These are phyloP conservation scores for Lepidium campestre DNA, from an alignment of 441 rosid species.

Conservation along the genomic window DNA sequence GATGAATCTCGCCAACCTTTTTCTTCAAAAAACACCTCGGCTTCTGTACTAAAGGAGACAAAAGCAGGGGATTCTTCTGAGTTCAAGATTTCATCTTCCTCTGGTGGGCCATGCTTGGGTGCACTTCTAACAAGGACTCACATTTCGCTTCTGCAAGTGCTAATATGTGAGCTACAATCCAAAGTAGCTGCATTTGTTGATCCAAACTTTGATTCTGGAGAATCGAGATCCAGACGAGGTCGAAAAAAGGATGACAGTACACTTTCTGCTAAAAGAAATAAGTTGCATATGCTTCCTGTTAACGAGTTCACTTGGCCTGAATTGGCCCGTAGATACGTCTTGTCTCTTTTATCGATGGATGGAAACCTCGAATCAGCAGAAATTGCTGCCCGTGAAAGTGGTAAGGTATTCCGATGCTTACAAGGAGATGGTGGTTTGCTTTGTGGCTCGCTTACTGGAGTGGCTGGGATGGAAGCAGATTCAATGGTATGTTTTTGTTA, in stretches of 20 bases:
- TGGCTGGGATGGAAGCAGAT: conserved; percentile 98
- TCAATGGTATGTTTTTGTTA: conserved; percentile 74
- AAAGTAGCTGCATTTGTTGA: conserved; percentile 89
- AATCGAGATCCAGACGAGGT: conserved; percentile 73
- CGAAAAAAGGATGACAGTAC: conserved; percentile 79
- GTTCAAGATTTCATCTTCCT: conserved; percentile 32
- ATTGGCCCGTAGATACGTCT: conserved; percentile 78
- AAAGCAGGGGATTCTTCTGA: conserved; percentile 38
- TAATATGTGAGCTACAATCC: conserved; percentile 81
- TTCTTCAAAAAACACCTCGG: conserved; percentile 32
- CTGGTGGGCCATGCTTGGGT: conserved; percentile 41
- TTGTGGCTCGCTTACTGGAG: conserved; percentile 92
- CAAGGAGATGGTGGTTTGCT: conserved; percentile 99
- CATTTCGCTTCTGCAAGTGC: conserved; percentile 59
- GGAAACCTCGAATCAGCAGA: conserved; percentile 89
- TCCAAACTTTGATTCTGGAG: conserved; percentile 91
- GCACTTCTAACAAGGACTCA: conserved; percentile 60
- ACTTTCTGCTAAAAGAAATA: conserved; percentile 52
- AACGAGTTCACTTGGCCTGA: conserved; percentile 98
- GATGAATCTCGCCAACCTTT: conserved; percentile 27
- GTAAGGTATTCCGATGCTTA: conserved; percentile 84
- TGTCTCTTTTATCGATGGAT: conserved; percentile 82
- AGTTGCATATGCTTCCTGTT: conserved; percentile 74
- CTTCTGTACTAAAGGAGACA: conserved; percentile 40
- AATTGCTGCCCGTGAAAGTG: conserved; percentile 77